Evolutionary conservation across 768 basidiomycete species (phyloP).

Genomic region (Clitopilus hobsonii): DNA sequence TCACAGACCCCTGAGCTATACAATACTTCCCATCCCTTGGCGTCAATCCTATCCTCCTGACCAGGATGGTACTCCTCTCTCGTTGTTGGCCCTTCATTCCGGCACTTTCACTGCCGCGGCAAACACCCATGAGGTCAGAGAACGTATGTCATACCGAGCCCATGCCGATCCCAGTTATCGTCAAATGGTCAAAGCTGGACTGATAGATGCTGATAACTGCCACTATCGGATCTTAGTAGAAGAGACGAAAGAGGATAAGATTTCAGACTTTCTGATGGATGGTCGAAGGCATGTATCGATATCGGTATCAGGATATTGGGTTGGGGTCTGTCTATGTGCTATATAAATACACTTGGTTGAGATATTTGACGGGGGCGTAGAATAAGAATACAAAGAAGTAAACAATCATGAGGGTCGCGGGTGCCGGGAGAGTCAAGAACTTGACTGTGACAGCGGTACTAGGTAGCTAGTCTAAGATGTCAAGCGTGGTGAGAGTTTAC

Average conservation of each 20-base stretch:
- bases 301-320: no score
- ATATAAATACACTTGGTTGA: not conserved
- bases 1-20: not conserved
- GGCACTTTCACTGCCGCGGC: not conserved
- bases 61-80: not conserved
- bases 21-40: not conserved
- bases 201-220: no score
- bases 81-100: not conserved
- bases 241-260: not conserved
- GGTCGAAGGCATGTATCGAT: not conserved
- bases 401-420: not conserved
- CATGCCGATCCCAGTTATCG: no score
- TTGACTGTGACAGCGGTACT: not conserved
- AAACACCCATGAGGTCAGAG: not conserved
- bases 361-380: not conserved
- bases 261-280: slow-evolving; percentile 2
- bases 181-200: no score
- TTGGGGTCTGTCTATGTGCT: no score
- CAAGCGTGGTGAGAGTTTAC: not conserved
- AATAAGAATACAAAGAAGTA: not conserved
- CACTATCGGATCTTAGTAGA: no score
- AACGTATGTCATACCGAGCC: not conserved
- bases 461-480: not conserved
- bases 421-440: no score
- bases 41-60: not conserved